Evolutionary conservation across 1,284 basidiomycete genomes (phyloP), one percentile per base, ranked within the genome.

Genomic region (Irpex rosettiformis): DNA sequence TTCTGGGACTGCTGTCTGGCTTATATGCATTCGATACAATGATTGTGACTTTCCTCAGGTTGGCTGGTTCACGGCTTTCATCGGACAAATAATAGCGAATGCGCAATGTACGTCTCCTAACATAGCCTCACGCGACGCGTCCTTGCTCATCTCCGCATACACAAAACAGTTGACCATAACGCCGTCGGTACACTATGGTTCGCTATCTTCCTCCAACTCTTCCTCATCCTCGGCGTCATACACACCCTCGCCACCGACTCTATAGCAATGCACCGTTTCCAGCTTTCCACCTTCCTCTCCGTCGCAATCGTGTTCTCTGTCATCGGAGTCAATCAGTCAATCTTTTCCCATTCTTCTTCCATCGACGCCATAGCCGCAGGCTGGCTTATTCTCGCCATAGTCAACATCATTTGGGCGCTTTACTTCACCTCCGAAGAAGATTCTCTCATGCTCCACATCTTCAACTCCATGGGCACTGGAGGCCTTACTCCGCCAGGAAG

Each of bases 361-460:
- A 74, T 82, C 58, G 84, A 90, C 62, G 94, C 95, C 4, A 87
- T 94, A 77, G 91, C 90, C 27, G 94, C 93, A 4, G 96, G 96
- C 63, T 98, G 93, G 92, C 84, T 99, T 67, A 84, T 99, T 63
- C 84, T 96, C 57, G 81, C 94, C 30, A 84, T 98, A 62, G 91
- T 95, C 62, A 76, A 97, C 80, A 91, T 98, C 70, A 74, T 98
- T 62, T 98, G 96, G 96, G 84, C 97, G 21, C 83, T 98, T 62
- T 98, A 93, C 79, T 94, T 99, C 72, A 96, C 96, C 3, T 91
- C 94, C 1, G 96, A 98, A 70, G 95, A 98, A 67, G 94, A 95
- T 70, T 92, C 94, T 1, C 84, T 93, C 64, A 74, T 86, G 53
- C 83, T 93, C 57, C 81, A 93, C 71, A 67, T 96, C 60, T 91